Evolutionary conservation across 495 filamentous ascomycete species (phyloP).

Genomic region (Thozetella sp.): DNA sequence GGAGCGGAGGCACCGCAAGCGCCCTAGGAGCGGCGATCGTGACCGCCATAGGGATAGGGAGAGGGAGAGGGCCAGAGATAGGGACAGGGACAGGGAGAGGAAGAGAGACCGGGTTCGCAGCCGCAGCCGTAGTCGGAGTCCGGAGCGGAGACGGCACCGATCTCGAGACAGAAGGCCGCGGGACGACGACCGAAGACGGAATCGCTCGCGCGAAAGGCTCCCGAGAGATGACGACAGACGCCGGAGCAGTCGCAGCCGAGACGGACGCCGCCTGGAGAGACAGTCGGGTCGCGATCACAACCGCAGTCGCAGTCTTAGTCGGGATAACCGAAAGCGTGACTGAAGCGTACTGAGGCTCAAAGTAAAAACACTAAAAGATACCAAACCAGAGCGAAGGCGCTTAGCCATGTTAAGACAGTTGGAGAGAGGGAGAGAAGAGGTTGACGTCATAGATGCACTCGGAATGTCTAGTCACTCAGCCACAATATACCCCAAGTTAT

Average conservation of each 20-base stretch:
- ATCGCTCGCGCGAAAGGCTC: not conserved
- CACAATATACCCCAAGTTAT: no score
- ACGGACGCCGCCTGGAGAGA: not conserved
- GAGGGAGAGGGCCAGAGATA: conserved; percentile 14
- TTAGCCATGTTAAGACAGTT: no score
- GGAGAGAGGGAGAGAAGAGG: no score
- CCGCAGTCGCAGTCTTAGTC: no score
- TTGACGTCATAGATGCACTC: no score
- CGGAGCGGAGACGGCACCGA: conserved; percentile 24
- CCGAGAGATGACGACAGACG: not conserved
- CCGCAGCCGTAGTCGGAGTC: conserved; percentile 38
- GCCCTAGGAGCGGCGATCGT: conserved; percentile 31
- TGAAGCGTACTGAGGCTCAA: no score
- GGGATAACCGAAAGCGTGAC: no score
- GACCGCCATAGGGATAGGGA: conserved; percentile 13
- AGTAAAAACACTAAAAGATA: no score
- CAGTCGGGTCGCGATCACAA: not conserved
- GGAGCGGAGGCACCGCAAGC: conserved; percentile 32
- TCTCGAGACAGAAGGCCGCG: conserved; percentile 7
- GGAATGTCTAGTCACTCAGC: no score
- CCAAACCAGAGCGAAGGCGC: no score
- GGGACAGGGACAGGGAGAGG: conserved; percentile 13
- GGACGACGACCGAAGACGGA: not conserved
- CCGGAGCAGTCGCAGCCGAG: not conserved
- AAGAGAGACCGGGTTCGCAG: conserved; percentile 23